Evolutionary conservation across 257 asterid genomes (phyloP).

Genomic region (Solanum sitiens): DNA sequence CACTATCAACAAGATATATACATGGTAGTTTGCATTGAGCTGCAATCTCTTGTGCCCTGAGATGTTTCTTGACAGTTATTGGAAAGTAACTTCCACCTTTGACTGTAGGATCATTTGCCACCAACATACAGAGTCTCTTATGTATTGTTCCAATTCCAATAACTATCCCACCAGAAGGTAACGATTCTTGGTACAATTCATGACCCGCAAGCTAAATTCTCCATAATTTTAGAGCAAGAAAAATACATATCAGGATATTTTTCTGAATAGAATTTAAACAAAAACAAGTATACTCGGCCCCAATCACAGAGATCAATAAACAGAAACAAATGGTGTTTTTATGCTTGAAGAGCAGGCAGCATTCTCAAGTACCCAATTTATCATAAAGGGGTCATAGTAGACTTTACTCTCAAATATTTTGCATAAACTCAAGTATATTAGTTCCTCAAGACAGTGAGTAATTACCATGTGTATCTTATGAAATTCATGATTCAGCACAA

Average conservation of each 20-base stretch:
- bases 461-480: not conserved
- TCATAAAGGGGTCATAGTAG: not conserved
- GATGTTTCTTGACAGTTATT: conserved; percentile 93
- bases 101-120: conserved; percentile 95
- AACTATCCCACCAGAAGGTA: conserved; percentile 91
- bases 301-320: not conserved
- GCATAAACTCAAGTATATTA: not conserved
- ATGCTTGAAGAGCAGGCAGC: not conserved
- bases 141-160: conserved; percentile 95
- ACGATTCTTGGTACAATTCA: conserved; percentile 70
- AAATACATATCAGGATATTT: not conserved
- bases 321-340: not conserved
- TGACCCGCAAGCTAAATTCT: conserved; percentile 80
- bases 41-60: conserved; percentile 97
- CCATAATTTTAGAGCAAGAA: conserved; percentile 8
- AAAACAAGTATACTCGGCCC: not conserved
- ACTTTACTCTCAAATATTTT: not conserved
- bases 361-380: not conserved
- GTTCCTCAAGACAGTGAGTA: not conserved
- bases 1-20: conserved; percentile 94
- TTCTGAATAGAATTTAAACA: not conserved
- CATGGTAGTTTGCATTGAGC: conserved; percentile 81
- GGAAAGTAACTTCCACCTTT: conserved; percentile 98
- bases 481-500: not conserved
- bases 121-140: conserved; percentile 83